Conservation (phyloP, 768 basidiomycete genomes). For the Thelephora ganbajun region DNA sequence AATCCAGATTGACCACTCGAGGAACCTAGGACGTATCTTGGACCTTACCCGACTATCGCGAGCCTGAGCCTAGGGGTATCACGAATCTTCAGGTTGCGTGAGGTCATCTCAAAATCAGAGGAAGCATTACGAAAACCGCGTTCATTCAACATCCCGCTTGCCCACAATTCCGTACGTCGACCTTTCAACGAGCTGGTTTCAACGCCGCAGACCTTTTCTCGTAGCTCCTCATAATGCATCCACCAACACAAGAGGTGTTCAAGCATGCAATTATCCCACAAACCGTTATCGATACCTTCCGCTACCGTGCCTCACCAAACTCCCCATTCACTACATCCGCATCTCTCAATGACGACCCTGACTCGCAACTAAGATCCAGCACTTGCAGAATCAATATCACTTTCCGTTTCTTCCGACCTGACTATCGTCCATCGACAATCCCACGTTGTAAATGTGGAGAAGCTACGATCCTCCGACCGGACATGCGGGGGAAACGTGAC, state of each 20-base stretch:
- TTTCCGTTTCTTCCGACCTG: conserved; percentile 77
- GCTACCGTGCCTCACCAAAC: conserved; percentile 30
- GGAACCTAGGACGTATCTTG: conserved; percentile 40
- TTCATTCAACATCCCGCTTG: conserved; percentile 64
- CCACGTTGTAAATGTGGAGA: conserved; percentile 64
- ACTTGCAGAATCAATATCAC: conserved; percentile 76
- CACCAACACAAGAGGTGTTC: conserved; percentile 68
- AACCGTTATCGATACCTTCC: conserved; percentile 53
- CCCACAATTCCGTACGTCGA: conserved; percentile 59
- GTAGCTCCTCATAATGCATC: conserved; percentile 80
- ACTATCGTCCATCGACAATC: conserved; percentile 50
- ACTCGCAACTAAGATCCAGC: not conserved
- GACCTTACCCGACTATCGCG: conserved; percentile 77
- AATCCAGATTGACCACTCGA: too few species aligned
- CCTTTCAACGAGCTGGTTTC: not conserved
- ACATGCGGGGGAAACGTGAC: conserved; percentile 53
- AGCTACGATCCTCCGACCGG: conserved; percentile 56
- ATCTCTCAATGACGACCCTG: conserved; percentile 1
- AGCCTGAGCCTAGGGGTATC: conserved; percentile 68
- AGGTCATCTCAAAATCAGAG: conserved; percentile 59
- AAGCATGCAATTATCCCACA: conserved; percentile 74
- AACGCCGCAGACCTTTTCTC: not conserved
- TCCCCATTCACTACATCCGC: not conserved
- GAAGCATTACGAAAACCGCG: conserved; percentile 39
- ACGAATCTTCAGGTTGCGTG: conserved; percentile 60